Base-by-base conservation (phyloP, 257 asterid species). In the Petrea volubilis region DNA sequence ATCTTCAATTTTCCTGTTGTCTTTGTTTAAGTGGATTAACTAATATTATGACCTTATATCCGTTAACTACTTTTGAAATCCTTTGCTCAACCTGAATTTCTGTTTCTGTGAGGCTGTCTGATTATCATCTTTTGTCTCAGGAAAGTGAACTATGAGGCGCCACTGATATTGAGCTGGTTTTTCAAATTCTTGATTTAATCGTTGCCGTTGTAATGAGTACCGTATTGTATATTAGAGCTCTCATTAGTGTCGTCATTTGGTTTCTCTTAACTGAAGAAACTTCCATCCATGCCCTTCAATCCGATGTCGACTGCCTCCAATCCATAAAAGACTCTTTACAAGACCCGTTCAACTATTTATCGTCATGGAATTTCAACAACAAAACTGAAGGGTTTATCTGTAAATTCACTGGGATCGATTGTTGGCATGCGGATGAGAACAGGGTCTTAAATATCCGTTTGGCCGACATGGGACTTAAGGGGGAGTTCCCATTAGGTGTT, bases 341-440 rank as follows among this genome's bases (percentile, higher is more conserved):
- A 56, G 98, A 93, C 77, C 98, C 96, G 1, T 55, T 44, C 14
- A 72, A 76, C 73, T 40, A 24, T 69, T 77, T 93, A 52, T 23
- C 71, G 4, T 67, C 96, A 25, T 93, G 98, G 98, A 78, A 72
- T 38, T 93, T 93, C 43, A 51, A 72, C 15, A 88, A 90, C 61
- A 28, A 6, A n/a, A 75, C 90, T 1, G 82, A 84, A 70, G 91
- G 90, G 47, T 81, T 64, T 36, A 90, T 93, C 73, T 90, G 98
- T 80, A 76, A 58, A 34, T 93, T 90, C 52, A 17, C 78, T 11
- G 97, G 97, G 67, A 49, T 93, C 24, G 88, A 85, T 0, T 90
- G 98, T 74, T 90, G 97, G 98, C 97, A 93, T 55, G 82, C 78
- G 0, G 84, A 83, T 18, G 95, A 90, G 60, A 93, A 73, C 74